These are phyloP conservation scores for Saturnispora besseyi DNA, from an alignment of 805 yeast species.

Conservation along the genomic window DNA sequence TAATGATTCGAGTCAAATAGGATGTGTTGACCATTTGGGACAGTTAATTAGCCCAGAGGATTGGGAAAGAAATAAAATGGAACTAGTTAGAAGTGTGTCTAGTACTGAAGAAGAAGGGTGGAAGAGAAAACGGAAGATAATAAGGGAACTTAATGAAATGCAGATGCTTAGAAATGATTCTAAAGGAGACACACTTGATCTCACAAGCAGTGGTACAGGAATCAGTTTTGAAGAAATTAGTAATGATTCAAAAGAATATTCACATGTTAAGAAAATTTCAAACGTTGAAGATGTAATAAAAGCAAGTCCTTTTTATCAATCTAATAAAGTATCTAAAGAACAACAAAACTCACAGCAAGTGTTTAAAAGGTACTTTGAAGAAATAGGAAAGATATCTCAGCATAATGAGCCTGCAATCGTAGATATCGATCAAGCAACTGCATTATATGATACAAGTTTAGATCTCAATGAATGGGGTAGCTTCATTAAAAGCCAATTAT, in stretches of 20 bases:
- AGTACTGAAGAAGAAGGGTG: background rate
- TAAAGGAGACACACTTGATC: background rate
- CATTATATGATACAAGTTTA: conserved; percentile 8
- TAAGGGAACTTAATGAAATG: background rate
- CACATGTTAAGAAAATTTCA: background rate
- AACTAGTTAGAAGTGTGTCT: background rate
- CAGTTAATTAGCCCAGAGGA: conserved; percentile 5
- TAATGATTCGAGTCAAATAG: background rate
- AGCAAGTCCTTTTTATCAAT: conserved; percentile 3
- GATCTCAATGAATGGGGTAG: background rate
- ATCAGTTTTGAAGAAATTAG: background rate
- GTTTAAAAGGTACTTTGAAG: background rate
- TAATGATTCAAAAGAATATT: background rate
- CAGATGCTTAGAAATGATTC: background rate
- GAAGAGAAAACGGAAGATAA: background rate
- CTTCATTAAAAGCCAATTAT: background rate
- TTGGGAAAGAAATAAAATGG: conserved; percentile 6
- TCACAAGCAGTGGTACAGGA: background rate
- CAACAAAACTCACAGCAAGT: background rate
- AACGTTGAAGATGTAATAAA: background rate
- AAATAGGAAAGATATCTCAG: background rate
- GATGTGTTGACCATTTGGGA: background rate
- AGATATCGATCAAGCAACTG: conserved; percentile 1
- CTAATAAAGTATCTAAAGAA: background rate
- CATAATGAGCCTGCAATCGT: background rate